phyloP scores from a whole-genome alignment of 2,329 filamentous ascomycete genomes.

The Coniochaeta sp. region DNA sequence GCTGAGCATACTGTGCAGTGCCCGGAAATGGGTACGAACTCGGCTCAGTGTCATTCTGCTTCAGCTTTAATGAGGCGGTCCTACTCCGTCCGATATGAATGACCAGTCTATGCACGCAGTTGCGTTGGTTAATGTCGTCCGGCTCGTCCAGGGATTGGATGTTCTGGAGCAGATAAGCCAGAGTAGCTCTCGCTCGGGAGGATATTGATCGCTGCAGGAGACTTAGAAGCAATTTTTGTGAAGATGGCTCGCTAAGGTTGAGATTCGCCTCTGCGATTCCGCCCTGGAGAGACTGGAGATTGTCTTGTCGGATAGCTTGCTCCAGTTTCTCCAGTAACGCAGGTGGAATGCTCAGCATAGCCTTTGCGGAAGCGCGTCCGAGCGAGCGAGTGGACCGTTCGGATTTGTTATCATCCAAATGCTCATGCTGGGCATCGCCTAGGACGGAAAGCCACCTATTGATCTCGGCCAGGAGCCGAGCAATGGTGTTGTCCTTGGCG shows the following conservation, averaged over 20 bases:
- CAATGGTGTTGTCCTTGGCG: slow-evolving; percentile 58
- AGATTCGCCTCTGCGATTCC: slow-evolving; percentile 52
- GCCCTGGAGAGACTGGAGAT: slow-evolving; percentile 47
- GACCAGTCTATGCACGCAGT: slow-evolving; percentile 86
- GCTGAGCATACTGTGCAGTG: slow-evolving; percentile 49
- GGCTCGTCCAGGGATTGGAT: slow-evolving; percentile 72
- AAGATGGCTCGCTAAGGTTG: slow-evolving; percentile 40
- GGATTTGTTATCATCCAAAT: slow-evolving; percentile 67
- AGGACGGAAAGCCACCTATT: slow-evolving; percentile 88
- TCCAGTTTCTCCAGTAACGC: slow-evolving; percentile 65
- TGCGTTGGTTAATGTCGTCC: slow-evolving; percentile 89
- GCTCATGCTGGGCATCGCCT: slow-evolving; percentile 68
- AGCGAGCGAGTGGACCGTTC: slow-evolving; percentile 69
- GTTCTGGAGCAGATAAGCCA: slow-evolving; percentile 61
- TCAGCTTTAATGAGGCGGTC: slow-evolving; percentile 26
- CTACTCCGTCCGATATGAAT: slow-evolving; percentile 84
- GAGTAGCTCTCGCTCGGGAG: slow-evolving; percentile 58
- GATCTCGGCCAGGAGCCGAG: slow-evolving; percentile 50
- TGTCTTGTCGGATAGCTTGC: slow-evolving; percentile 61
- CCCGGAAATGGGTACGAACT: slow-evolving; percentile 42
- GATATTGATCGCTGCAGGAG: slow-evolving; percentile 72
- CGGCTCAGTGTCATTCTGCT: slow-evolving; percentile 37
- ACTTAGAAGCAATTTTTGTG: slow-evolving; percentile 68
- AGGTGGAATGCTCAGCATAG: slow-evolving; percentile 63
- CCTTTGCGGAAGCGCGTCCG: slow-evolving; percentile 67